These are phyloP conservation scores for Spergularia azorica DNA, from an alignment of 179 eudicot genomes.

Conservation along the genomic window DNA sequence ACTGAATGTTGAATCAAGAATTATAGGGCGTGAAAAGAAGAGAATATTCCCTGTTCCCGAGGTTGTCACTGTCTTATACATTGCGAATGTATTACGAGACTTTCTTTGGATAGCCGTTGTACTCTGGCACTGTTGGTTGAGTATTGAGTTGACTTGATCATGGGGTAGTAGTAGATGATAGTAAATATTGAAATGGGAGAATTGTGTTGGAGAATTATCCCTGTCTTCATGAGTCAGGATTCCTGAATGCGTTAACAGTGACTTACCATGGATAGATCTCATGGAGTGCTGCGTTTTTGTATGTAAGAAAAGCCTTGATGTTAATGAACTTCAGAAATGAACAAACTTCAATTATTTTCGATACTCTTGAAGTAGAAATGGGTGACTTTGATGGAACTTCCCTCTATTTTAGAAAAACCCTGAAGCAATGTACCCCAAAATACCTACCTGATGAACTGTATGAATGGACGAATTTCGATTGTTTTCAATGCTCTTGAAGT, in stretches of 20 bases:
- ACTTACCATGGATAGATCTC: too few species aligned
- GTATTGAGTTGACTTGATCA: not conserved
- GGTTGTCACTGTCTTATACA: not conserved
- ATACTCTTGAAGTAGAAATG: too few species aligned
- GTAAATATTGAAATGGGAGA: not conserved
- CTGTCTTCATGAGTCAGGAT: not conserved
- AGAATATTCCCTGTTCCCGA: not conserved
- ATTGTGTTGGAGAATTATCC: not conserved
- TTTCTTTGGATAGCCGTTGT: not conserved
- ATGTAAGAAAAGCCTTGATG: too few species aligned
- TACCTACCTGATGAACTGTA: not conserved
- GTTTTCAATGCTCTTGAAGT: not conserved
- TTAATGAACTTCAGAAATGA: too few species aligned
- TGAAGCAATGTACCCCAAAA: too few species aligned
- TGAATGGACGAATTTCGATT: not conserved
- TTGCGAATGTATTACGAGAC: not conserved
- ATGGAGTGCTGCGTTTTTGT: too few species aligned
- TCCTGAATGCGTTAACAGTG: not conserved
- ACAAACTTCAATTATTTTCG: too few species aligned
- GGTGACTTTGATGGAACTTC: too few species aligned
- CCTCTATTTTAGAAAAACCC: too few species aligned
- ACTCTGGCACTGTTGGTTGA: not conserved
- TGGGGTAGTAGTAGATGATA: not conserved
- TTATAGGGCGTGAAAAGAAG: too few species aligned
- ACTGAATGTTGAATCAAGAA: too few species aligned